Conservation (phyloP, 1,284 basidiomycete genomes). For the Earliella scabrosa region DNA sequence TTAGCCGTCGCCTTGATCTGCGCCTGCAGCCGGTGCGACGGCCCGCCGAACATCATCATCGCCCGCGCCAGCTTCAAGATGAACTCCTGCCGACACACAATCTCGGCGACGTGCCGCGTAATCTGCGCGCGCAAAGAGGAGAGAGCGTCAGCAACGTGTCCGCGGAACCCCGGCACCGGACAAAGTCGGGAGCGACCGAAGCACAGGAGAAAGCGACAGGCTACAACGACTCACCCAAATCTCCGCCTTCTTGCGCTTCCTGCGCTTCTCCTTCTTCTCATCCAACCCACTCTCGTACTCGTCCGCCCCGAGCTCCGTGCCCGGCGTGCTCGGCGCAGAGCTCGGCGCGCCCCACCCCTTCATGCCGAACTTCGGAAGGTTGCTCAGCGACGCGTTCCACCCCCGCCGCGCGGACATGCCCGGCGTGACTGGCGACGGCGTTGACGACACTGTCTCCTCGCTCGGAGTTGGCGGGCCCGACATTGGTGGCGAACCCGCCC, state of each 20-base stretch:
- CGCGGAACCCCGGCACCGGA: too few species aligned
- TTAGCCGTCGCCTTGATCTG: slow-evolving; percentile 87
- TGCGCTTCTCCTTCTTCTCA: slow-evolving; percentile 35
- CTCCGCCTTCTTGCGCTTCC: slow-evolving; percentile 77
- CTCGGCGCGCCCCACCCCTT: slow-evolving; percentile 27
- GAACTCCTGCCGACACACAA: slow-evolving; percentile 89
- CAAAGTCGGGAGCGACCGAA: too few species aligned
- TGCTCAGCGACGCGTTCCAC: slow-evolving; percentile 40
- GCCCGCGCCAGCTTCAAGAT: slow-evolving; percentile 87
- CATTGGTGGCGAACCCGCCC: slow-evolving; percentile 2
- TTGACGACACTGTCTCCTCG: slow-evolving; percentile 18
- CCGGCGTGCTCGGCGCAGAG: slow-evolving; percentile 29
- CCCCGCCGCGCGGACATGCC: slow-evolving; percentile 20
- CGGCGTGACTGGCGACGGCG: slow-evolving; percentile 11
- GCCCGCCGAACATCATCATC: slow-evolving; percentile 96
- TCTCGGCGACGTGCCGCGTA: slow-evolving; percentile 88
- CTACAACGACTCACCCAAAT: slow-evolving; percentile 78
- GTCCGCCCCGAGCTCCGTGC: slow-evolving; percentile 26
- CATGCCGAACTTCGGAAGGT: slow-evolving; percentile 32
- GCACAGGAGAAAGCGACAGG: too few species aligned
- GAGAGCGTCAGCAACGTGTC: not conserved
- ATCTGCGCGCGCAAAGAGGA: slow-evolving; percentile 52
- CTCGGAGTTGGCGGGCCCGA: slow-evolving; percentile 18
- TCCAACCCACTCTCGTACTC: slow-evolving; percentile 36
- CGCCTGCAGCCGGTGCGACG: slow-evolving; percentile 86